Evolutionary conservation across 2,329 filamentous ascomycete genomes (phyloP).

Genomic region (Anisogramma anomala): DNA sequence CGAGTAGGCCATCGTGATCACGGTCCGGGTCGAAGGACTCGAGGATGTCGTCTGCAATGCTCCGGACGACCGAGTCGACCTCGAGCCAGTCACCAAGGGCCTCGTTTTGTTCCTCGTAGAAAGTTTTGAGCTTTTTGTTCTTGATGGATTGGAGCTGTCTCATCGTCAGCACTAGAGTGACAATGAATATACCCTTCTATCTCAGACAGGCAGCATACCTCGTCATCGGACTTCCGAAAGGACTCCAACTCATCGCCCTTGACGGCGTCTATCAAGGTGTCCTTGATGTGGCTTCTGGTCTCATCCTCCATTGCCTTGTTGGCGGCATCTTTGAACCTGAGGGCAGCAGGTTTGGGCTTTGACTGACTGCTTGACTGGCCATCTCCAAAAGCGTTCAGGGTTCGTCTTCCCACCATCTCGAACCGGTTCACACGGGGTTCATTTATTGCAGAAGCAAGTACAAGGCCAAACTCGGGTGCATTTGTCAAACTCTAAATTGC

Average conservation of each 20-base stretch:
- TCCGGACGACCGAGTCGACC: constrained; percentile 43
- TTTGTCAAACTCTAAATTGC: too few relatives aligned
- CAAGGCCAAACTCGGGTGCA: background rate
- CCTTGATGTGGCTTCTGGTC: constrained; percentile 35
- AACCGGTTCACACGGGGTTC: too few relatives aligned
- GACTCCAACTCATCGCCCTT: constrained; percentile 35
- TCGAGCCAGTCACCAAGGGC: constrained; percentile 38
- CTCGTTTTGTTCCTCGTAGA: constrained; percentile 44
- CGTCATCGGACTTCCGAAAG: constrained; percentile 38
- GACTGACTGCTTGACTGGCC: background rate
- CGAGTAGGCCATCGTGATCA: constrained; percentile 43
- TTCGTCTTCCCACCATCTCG: constrained; percentile 12
- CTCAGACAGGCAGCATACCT: background rate
- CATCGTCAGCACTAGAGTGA: background rate
- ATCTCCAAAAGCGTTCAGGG: constrained; percentile 3
- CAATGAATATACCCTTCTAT: too few relatives aligned
- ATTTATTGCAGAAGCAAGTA: background rate
- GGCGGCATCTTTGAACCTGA: constrained; percentile 35
- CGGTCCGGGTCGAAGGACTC: constrained; percentile 48
- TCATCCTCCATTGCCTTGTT: constrained; percentile 33
- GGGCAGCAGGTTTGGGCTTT: constrained; percentile 11
- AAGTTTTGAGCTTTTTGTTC: constrained; percentile 39
- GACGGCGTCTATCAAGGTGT: constrained; percentile 33
- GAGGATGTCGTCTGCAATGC: constrained; percentile 44
- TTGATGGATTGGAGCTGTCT: constrained; percentile 37